Conservation (phyloP, 805 yeast species). For the Metschnikowia chrysomelidarum region DNA sequence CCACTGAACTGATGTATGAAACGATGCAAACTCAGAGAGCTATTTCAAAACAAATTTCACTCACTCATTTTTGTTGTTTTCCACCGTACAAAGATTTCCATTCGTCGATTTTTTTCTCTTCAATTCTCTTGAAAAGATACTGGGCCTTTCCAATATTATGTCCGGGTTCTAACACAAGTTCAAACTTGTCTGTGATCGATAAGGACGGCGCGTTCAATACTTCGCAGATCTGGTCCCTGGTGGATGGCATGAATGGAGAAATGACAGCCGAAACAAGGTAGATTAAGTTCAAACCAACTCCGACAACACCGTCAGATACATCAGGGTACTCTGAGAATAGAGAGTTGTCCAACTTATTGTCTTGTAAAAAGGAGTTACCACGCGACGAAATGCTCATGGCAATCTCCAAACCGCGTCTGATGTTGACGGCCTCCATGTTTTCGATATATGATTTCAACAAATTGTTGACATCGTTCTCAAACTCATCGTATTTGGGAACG, state of each 20-base stretch:
- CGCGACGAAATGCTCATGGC: constrained; percentile 91
- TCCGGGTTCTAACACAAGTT: constrained; percentile 66
- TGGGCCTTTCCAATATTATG: constrained; percentile 90
- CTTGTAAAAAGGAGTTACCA: constrained; percentile 95
- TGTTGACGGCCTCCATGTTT: constrained; percentile 74
- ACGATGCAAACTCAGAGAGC: too few species aligned
- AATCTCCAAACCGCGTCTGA: constrained; percentile 85
- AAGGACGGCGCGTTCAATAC: constrained; percentile 83
- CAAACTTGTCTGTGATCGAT: constrained; percentile 73
- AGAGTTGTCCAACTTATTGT: constrained; percentile 89
- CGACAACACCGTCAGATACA: constrained; percentile 87
- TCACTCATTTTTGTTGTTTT: constrained; percentile 39
- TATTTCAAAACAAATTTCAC: too few species aligned
- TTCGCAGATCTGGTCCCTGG: constrained; percentile 63
- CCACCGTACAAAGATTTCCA: constrained; percentile 92
- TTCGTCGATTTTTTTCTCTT: constrained; percentile 78
- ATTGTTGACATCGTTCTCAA: constrained; percentile 56
- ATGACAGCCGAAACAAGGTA: constrained; percentile 82
- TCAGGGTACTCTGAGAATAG: constrained; percentile 73
- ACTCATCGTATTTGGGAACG: constrained; percentile 45
- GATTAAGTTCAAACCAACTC: constrained; percentile 83
- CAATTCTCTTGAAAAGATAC: constrained; percentile 89
- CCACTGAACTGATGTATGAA: too few species aligned
- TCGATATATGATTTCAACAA: constrained; percentile 61
- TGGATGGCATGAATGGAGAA: constrained; percentile 89